Evolutionary conservation across 2,329 filamentous ascomycete genomes (phyloP), one percentile per base, ranked within the genome.

Genomic region (Colletotrichum filicis): DNA sequence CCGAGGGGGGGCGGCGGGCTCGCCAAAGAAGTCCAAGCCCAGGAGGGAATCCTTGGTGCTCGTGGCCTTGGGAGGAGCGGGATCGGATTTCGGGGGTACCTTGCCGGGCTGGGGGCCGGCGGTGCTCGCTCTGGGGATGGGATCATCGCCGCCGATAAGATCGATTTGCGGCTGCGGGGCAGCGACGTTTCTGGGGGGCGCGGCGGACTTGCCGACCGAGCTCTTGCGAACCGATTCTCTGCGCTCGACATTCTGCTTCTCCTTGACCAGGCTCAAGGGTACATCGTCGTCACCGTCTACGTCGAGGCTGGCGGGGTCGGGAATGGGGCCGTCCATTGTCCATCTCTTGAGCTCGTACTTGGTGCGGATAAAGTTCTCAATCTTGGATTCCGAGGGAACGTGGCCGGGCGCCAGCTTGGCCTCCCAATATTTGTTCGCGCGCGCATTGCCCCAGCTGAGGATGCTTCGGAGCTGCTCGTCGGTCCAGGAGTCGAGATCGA

Each of bases 351-450:
- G 93, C 83, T 99, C 97, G 83, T 99, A 99, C 84, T 99, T 99
- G 69, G 97, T 99, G 77, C 97, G 92, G 79, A 99, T 98, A 80
- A 99, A 99, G 87, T 98, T 99, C 89, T 99, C 97, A 78, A 99
- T 98, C 89, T 99, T 99, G 77, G 94, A 90, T 86, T 99, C 97
- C 26, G 96, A 98, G 1, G 97, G 97, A 59, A 96, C 91, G 83
- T 99, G 97, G 73, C 95, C 95, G 16, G 93, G 86, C 2, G 96
- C 95, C 79, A 99, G 86, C 85, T 98, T 99, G 75, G 94, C 91
- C 84, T 99, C 97, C 96, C 96, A 99, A 83, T 98, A 98, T 87
- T 97, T 98, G 87, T 99, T 99, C 69, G 97, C 97, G 83, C 95
- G 92, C 68, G 93, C 91, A 83, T 99, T 99, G 73, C 97, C 97